A percentile compares a stretch with the other conserved stretches of the same genome.
These are phyloP conservation scores for Phytophthora chlamydospora DNA, from an alignment of 352 stramenopile genomes.

Conservation along the genomic window DNA sequence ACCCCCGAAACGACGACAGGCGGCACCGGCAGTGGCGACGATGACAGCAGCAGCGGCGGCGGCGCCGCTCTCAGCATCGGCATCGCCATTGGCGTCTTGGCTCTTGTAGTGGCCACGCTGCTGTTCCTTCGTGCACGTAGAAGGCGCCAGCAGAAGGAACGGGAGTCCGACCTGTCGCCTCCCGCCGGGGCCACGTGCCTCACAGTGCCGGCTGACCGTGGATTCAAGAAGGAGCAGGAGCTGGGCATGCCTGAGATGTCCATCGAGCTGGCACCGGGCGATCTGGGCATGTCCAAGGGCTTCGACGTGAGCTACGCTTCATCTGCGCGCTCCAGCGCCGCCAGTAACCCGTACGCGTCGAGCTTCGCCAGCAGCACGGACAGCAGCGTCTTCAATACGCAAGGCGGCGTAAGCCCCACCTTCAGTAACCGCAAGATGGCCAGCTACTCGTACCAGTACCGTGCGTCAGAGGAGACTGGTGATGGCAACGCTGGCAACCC, in stretches of 20 bases:
- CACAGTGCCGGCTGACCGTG: slow-evolving; percentile 29
- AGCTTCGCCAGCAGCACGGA: slow-evolving; percentile 32
- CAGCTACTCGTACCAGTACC: slow-evolving; percentile 46
- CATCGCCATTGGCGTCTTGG: slow-evolving; percentile 36
- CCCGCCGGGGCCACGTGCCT: slow-evolving; percentile 17
- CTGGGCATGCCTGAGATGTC: slow-evolving; percentile 49
- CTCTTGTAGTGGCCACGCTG: slow-evolving; percentile 30
- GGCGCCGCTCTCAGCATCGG: slow-evolving; percentile 28
- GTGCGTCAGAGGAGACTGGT: slow-evolving; percentile 28
- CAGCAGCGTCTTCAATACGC: slow-evolving; percentile 49
- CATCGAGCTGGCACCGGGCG: slow-evolving; percentile 41
- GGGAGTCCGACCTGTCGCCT: slow-evolving; percentile 6
- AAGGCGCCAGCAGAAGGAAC: slow-evolving; percentile 19
- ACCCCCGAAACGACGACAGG: slow-evolving; percentile 17
- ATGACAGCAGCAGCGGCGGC: background rate
- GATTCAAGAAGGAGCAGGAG: slow-evolving; percentile 38
- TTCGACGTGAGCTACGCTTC: slow-evolving; percentile 39
- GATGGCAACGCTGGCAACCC: slow-evolving; percentile 6
- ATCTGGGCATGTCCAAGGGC: slow-evolving; percentile 38
- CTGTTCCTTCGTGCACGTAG: slow-evolving; percentile 30
- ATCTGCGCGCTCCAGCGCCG: slow-evolving; percentile 32
- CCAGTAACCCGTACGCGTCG: slow-evolving; percentile 30
- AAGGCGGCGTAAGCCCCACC: slow-evolving; percentile 44
- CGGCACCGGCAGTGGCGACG: background rate
- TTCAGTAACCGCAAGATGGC: slow-evolving; percentile 36